Percentiles rank a stretch among this genome's conserved stretches.
phyloP scores from a whole-genome alignment of 2,329 filamentous ascomycete species.

The Scolecobasidium constrictum region DNA sequence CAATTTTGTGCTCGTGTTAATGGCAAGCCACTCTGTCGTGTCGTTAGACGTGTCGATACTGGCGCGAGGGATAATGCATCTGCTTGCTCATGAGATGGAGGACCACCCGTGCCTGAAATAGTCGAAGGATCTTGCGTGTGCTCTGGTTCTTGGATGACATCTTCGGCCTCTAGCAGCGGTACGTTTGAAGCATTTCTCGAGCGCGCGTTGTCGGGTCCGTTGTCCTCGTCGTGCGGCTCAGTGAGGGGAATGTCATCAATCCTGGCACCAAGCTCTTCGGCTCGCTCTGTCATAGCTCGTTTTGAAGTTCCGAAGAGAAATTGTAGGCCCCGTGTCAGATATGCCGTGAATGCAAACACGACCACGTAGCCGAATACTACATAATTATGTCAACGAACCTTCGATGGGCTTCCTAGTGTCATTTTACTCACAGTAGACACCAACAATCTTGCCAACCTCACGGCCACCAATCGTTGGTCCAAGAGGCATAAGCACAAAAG shows the following conservation, averaged over 20 bases:
- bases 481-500: conserved; percentile 48
- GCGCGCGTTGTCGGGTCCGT: background rate
- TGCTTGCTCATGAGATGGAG: conserved; percentile 11
- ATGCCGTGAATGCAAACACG: conserved; percentile 43
- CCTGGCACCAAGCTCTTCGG: conserved; percentile 35
- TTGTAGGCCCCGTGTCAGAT: conserved; percentile 44
- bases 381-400: conserved; percentile 6
- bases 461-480: conserved; percentile 42
- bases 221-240: background rate
- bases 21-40: conserved; percentile 30
- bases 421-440: conserved; percentile 40
- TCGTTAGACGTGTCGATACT: conserved; percentile 5
- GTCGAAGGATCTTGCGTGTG: conserved; percentile 15
- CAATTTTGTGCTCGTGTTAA: conserved; percentile 39
- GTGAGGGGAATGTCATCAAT: conserved; percentile 1
- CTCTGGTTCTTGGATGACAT: conserved; percentile 1
- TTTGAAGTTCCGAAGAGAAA: conserved; percentile 42
- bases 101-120: conserved; percentile 16
- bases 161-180: background rate
- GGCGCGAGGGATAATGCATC: background rate
- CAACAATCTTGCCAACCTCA: conserved; percentile 49
- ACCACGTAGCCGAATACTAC: conserved; percentile 45
- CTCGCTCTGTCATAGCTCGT: conserved; percentile 38
- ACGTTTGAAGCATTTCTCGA: background rate
- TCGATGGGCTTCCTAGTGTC: too few species aligned